Evolutionary conservation across 768 basidiomycete genomes (phyloP).

Genomic region (Jaapia argillacea): DNA sequence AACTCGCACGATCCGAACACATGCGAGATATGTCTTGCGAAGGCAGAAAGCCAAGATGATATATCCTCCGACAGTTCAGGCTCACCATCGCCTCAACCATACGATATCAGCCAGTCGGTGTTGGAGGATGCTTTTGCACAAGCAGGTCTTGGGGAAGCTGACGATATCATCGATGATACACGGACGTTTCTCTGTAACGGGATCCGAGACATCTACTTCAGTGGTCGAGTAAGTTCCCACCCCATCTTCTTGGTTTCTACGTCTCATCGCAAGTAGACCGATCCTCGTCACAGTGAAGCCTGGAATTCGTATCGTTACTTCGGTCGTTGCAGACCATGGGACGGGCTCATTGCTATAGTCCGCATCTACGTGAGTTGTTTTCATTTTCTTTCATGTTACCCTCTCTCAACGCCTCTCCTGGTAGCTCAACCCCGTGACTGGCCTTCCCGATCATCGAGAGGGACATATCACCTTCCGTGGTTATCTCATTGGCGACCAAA

Average conservation of each 20-base stretch:
- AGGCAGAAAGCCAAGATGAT: conserved; percentile 7
- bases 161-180: conserved; percentile 13
- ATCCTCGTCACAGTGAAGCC: conserved; percentile 25
- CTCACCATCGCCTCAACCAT: not conserved
- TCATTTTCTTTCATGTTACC: not conserved
- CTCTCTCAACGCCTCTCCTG: not conserved
- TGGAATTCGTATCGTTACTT: conserved; percentile 25
- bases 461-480: conserved; percentile 47
- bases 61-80: not conserved
- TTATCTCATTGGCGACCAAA: conserved; percentile 54
- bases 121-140: conserved; percentile 10
- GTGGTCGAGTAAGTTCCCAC: conserved; percentile 38
- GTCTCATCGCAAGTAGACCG: conserved; percentile 29
- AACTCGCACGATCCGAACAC: conserved; percentile 32
- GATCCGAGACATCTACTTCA: conserved; percentile 51
- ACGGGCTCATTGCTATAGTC: conserved; percentile 27
- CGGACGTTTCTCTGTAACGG: no score
- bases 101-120: conserved; percentile 4
- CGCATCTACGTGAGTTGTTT: conserved; percentile 15
- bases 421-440: conserved; percentile 7
- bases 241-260: not conserved
- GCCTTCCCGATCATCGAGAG: conserved; percentile 3
- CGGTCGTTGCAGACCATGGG: conserved; percentile 26
- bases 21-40: conserved; percentile 18
- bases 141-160: conserved; percentile 9